Percentiles rank a stretch among this genome's conserved stretches.
These are phyloP conservation scores for Venturia aucupariae DNA, from an alignment of 2,329 filamentous ascomycete species.

Conservation along the genomic window DNA sequence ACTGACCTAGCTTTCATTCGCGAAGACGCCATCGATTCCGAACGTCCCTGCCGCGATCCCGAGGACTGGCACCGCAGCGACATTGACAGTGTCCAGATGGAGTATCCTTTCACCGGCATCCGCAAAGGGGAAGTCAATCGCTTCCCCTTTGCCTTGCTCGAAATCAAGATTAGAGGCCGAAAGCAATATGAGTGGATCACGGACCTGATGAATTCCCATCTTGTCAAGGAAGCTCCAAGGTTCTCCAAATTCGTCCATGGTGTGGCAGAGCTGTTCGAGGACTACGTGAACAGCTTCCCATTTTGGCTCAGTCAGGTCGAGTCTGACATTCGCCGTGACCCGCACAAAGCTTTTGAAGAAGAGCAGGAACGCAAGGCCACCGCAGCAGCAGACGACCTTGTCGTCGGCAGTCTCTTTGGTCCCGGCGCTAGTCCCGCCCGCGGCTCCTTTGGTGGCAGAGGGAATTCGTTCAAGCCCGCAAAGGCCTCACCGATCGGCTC, in stretches of 20 bases:
- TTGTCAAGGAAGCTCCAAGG: slow-evolving; percentile 78
- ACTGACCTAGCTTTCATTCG: slow-evolving; percentile 83
- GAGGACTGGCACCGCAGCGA: slow-evolving; percentile 85
- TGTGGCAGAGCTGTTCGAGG: slow-evolving; percentile 79
- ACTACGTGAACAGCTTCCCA: slow-evolving; percentile 89
- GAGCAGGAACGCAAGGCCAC: slow-evolving; percentile 78
- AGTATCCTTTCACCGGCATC: slow-evolving; percentile 78
- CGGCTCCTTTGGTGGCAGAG: slow-evolving; percentile 1
- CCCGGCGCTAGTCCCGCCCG: slow-evolving; percentile 24
- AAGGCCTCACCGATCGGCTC: slow-evolving; percentile 54
- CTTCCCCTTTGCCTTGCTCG: slow-evolving; percentile 84
- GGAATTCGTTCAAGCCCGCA: slow-evolving; percentile 44
- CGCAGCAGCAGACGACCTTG: slow-evolving; percentile 75
- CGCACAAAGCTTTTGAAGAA: slow-evolving; percentile 79
- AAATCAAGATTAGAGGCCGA: slow-evolving; percentile 70
- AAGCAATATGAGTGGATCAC: slow-evolving; percentile 79
- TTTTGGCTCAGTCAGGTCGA: slow-evolving; percentile 94
- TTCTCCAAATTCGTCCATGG: slow-evolving; percentile 98
- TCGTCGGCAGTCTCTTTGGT: slow-evolving; percentile 72
- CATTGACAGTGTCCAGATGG: slow-evolving; percentile 73
- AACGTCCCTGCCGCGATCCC: slow-evolving; percentile 81
- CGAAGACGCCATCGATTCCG: slow-evolving; percentile 63
- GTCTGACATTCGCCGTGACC: slow-evolving; percentile 87
- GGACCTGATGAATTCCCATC: slow-evolving; percentile 84
- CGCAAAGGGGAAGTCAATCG: slow-evolving; percentile 84